phyloP scores from a whole-genome alignment of 345 rosid species.

The Mercurialis annua region DNA sequence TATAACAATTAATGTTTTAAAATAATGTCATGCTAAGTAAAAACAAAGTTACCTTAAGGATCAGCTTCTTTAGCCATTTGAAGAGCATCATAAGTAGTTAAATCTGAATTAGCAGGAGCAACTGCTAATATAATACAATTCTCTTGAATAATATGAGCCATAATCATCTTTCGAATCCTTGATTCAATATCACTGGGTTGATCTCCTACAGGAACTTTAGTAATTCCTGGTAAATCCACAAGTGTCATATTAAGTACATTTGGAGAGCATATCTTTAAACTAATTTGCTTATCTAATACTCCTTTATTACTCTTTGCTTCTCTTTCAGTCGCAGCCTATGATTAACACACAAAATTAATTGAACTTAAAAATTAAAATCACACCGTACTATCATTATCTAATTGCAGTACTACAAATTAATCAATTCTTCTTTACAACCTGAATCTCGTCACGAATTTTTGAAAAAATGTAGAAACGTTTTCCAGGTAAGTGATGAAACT shows the following conservation, averaged over 20 bases:
- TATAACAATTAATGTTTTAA: not conserved
- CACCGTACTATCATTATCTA: not conserved
- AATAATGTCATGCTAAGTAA: not conserved
- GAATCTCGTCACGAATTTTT: conserved; percentile 39
- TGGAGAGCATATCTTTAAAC: conserved; percentile 52
- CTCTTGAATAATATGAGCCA: conserved; percentile 40
- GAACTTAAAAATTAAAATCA: not conserved
- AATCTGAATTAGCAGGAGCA: conserved; percentile 66
- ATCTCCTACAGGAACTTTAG: conserved; percentile 74
- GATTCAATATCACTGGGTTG: conserved; percentile 64
- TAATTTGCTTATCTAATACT: conserved; percentile 55
- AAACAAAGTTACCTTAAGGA: conserved; percentile 42
- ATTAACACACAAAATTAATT: not conserved
- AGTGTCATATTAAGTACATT: conserved; percentile 63
- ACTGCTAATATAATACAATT: conserved; percentile 67
- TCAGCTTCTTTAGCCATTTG: conserved; percentile 61
- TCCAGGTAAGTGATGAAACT: conserved; percentile 40
- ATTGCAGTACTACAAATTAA: no score
- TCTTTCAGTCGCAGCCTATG: conserved; percentile 64
- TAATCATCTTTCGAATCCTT: conserved; percentile 53
- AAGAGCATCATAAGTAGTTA: conserved; percentile 72
- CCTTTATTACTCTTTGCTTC: conserved; percentile 59
- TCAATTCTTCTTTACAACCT: conserved; percentile 16
- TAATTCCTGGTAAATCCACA: conserved; percentile 68
- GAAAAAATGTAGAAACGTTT: conserved; percentile 35